Conservation (phyloP, 2,329 filamentous ascomycete genomes). For the Laburnicola sp. region DNA sequence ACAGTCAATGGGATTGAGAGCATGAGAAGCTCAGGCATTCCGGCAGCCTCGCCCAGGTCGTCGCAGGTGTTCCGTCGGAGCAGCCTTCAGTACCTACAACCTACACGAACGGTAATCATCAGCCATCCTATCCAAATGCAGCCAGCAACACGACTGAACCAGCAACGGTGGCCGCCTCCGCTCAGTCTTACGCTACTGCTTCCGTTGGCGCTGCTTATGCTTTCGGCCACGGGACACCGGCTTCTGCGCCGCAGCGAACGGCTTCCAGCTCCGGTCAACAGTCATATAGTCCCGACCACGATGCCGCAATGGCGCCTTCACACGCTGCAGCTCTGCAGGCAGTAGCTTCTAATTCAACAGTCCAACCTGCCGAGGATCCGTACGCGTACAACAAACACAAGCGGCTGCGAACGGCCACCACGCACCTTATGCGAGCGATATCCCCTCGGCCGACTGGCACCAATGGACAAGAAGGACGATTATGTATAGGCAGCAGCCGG, state of each 20-base stretch:
- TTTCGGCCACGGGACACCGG: slow-evolving; percentile 30
- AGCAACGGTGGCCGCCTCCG: slow-evolving; percentile 20
- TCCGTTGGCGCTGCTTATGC: slow-evolving; percentile 21
- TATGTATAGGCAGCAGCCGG: slow-evolving; percentile 32
- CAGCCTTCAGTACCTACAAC: slow-evolving; percentile 17
- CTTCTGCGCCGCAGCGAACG: slow-evolving; percentile 27
- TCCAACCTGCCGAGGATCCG: slow-evolving; percentile 23
- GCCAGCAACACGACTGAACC: slow-evolving; percentile 25
- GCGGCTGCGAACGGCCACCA: slow-evolving; percentile 23
- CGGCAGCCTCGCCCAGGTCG: slow-evolving; percentile 46
- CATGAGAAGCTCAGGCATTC: too few relatives aligned
- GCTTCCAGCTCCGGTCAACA: slow-evolving; percentile 32
- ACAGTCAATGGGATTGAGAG: slow-evolving; percentile 51
- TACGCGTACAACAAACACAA: slow-evolving; percentile 30
- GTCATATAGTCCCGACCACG: slow-evolving; percentile 30
- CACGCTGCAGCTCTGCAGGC: slow-evolving; percentile 37
- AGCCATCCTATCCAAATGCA: slow-evolving; percentile 28
- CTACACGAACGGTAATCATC: slow-evolving; percentile 32
- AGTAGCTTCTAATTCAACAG: slow-evolving; percentile 25
- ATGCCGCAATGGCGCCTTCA: slow-evolving; percentile 31
- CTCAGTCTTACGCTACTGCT: slow-evolving; percentile 26
- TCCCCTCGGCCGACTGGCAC: slow-evolving; percentile 38
- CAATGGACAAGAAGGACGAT: slow-evolving; percentile 41
- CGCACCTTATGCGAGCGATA: slow-evolving; percentile 31
- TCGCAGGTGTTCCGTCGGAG: slow-evolving; percentile 33